Conservation (phyloP, 208 protist genomes). For the Giardia duodenalis region DNA sequence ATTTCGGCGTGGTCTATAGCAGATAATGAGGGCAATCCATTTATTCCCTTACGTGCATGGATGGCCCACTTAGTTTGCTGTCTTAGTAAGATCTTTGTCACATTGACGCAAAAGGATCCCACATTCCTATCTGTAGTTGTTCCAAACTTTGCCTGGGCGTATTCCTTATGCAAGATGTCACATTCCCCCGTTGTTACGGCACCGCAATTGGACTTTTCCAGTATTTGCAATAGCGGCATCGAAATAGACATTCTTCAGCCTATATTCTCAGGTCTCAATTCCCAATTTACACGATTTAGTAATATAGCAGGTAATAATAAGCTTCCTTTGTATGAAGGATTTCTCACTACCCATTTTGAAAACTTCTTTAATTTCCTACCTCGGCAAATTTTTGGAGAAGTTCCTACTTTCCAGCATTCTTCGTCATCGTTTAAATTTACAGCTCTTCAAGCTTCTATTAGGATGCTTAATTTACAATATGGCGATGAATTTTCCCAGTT, state of each 20-base stretch:
- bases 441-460: neutral
- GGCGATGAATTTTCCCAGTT: neutral
- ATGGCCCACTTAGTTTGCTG: neutral
- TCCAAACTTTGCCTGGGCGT: neutral
- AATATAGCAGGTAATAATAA: neutral
- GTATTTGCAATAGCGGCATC: neutral
- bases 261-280: neutral
- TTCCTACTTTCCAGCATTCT: neutral
- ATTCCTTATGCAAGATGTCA: neutral
- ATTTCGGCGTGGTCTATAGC: neutral
- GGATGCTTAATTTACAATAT: neutral
- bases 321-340: neutral
- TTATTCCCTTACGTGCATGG: neutral
- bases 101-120: neutral
- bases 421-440: neutral
- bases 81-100: neutral
- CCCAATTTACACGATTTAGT: neutral
- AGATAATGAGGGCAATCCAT: slow-evolving; percentile 6
- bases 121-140: neutral
- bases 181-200: neutral
- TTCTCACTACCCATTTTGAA: neutral
- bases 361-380: neutral
- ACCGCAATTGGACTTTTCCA: neutral
- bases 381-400: neutral
- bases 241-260: neutral